Percentiles rank a stretch among this genome's conserved stretches.
These are phyloP conservation scores for Hygrophoropsis aurantiaca DNA, from an alignment of 768 basidiomycete species.

Conservation along the genomic window DNA sequence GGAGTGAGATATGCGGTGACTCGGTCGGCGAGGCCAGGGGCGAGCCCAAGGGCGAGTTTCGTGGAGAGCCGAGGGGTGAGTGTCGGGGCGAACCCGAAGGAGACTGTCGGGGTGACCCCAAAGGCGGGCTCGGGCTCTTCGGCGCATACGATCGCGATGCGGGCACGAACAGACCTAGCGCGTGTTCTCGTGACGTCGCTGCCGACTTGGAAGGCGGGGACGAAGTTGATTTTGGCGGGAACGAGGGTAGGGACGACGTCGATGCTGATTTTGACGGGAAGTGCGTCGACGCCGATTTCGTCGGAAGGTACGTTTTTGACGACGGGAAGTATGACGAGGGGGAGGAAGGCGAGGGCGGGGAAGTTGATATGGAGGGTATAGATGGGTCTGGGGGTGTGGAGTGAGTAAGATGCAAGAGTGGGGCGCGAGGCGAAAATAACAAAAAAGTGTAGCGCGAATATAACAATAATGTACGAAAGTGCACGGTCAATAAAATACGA, in stretches of 20 bases:
- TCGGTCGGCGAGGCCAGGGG: background rate
- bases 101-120: too few species aligned
- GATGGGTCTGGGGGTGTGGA: too few species aligned
- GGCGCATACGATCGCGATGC: too few species aligned
- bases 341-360: too few species aligned
- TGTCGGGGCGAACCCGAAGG: background rate
- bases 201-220: background rate
- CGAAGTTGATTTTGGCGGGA: background rate
- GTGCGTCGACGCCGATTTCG: background rate
- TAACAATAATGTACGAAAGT: too few species aligned
- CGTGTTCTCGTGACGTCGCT: slow-evolving; percentile 16
- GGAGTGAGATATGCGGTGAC: too few species aligned
- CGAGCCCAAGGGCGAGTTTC: background rate
- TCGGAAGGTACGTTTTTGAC: slow-evolving; percentile 9
- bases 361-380: too few species aligned
- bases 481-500: too few species aligned
- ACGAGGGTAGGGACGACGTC: background rate
- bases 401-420: too few species aligned
- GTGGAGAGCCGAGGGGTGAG: background rate
- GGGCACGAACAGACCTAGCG: slow-evolving; percentile 4
- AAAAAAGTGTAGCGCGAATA: too few species aligned
- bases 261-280: background rate
- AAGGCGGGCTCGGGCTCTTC: too few species aligned
- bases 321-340: slow-evolving; percentile 9
- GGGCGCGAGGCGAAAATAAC: too few species aligned